Percentiles rank a stretch among this genome's conserved stretches.
Conservation (phyloP, 2,329 filamentous ascomycete genomes). For the Zasmidium angulare region DNA sequence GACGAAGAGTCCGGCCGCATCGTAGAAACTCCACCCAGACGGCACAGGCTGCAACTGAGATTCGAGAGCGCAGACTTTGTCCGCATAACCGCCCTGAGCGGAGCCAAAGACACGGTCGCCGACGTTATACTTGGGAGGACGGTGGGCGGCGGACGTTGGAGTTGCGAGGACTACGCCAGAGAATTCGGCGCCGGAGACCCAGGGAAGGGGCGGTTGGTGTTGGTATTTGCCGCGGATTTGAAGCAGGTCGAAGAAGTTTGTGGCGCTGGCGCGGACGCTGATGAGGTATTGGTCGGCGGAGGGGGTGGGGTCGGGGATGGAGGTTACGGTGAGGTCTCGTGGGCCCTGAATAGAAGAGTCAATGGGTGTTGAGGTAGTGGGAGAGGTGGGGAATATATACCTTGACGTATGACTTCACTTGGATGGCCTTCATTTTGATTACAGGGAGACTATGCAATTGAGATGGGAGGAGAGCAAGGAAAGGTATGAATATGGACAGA, state of each 20-base stretch:
- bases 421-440: conserved; percentile 65
- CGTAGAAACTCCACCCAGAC: conserved; percentile 75
- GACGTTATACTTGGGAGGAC: conserved; percentile 63
- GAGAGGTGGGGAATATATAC: conserved; percentile 6
- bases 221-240: conserved; percentile 97
- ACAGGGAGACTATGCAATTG: not conserved
- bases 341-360: conserved; percentile 60
- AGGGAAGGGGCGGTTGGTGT: conserved; percentile 82
- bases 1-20: conserved; percentile 86
- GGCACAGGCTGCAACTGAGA: conserved; percentile 71
- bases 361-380: not conserved
- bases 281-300: conserved; percentile 77
- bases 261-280: conserved; percentile 79
- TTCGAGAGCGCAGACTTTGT: conserved; percentile 68
- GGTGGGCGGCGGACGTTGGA: conserved; percentile 47
- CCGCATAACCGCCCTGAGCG: conserved; percentile 81
- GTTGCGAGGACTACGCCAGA: conserved; percentile 71
- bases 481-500: too few species aligned
- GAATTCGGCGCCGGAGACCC: conserved; percentile 86
- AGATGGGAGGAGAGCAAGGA: not conserved
- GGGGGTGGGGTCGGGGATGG: conserved; percentile 73
- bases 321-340: conserved; percentile 71
- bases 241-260: conserved; percentile 96
- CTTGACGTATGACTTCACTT: conserved; percentile 31
- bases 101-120: conserved; percentile 87